These are phyloP conservation scores for Chalciporus pseudorubinellus DNA, from an alignment of 768 basidiomycete species.

Conservation along the genomic window DNA sequence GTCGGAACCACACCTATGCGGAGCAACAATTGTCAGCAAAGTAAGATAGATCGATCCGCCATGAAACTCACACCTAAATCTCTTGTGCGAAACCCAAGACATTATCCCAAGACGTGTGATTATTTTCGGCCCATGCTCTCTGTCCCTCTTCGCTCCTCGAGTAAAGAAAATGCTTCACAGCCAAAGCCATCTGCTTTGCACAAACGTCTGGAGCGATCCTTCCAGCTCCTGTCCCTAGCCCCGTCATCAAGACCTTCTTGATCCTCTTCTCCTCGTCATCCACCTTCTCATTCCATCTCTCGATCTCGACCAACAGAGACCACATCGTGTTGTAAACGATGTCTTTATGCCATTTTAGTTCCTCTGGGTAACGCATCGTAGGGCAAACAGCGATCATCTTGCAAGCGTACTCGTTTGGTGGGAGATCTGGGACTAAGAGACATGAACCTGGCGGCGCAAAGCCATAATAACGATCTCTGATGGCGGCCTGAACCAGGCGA, in stretches of 20 bases:
- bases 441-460: conserved; percentile 9
- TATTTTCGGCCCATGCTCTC: neutral
- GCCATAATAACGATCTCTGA: conserved; percentile 4
- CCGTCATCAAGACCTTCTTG: conserved; percentile 4
- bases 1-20: neutral
- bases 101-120: neutral
- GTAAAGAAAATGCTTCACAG: conserved; percentile 6
- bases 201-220: neutral
- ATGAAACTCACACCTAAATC: neutral
- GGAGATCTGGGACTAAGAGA: conserved; percentile 1
- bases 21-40: neutral
- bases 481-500: neutral
- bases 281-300: conserved; percentile 21
- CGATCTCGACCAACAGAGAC: conserved; percentile 27
- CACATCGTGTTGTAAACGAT: conserved; percentile 36
- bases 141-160: neutral
- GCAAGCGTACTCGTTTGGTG: conserved; percentile 8
- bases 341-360: conserved; percentile 31
- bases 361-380: conserved; percentile 32
- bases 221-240: conserved; percentile 1
- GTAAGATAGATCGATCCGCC: neutral
- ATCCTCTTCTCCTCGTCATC: conserved; percentile 7
- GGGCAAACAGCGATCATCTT: conserved; percentile 29
- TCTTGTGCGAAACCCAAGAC: neutral
- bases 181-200: conserved; percentile 6